Conservation (phyloP, 371 early-diverging fungal species). For the Zancudomyces culisetae region DNA sequence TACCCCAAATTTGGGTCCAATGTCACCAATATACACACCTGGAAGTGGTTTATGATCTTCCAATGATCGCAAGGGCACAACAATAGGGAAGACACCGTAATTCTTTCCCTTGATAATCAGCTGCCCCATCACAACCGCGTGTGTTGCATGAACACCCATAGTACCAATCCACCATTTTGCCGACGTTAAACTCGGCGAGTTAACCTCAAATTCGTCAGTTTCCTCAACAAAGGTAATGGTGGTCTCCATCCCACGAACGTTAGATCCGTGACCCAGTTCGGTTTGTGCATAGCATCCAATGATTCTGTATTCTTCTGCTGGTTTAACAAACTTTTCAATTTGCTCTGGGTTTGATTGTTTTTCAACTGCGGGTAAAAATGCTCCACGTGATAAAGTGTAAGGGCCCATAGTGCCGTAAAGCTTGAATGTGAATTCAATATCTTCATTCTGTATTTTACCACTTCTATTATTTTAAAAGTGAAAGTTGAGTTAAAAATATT, state of each 20-base stretch:
- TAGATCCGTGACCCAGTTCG: constrained; percentile 60
- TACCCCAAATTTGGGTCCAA: constrained; percentile 77
- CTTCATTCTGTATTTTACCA: neutral
- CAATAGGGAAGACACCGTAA: constrained; percentile 67
- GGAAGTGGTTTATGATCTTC: constrained; percentile 50
- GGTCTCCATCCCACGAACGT: constrained; percentile 72
- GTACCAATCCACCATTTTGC: constrained; percentile 90
- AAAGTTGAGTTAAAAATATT: no score
- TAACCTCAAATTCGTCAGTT: constrained; percentile 66
- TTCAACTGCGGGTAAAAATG: constrained; percentile 61
- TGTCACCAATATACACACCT: constrained; percentile 76
- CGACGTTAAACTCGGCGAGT: constrained; percentile 59
- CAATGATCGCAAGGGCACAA: constrained; percentile 64
- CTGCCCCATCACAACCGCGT: constrained; percentile 73
- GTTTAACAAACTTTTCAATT: constrained; percentile 46
- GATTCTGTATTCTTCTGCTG: constrained; percentile 48
- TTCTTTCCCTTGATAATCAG: constrained; percentile 56
- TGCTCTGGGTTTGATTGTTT: constrained; percentile 61
- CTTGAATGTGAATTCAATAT: neutral
- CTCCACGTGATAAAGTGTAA: constrained; percentile 29
- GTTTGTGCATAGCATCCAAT: constrained; percentile 78
- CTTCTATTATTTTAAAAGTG: neutral
- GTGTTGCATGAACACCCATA: constrained; percentile 41
- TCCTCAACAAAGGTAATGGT: constrained; percentile 65
- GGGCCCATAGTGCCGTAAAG: neutral